phyloP scores from a whole-genome alignment of 73 alveolate species.

The Paramecium tetraurelia region DNA sequence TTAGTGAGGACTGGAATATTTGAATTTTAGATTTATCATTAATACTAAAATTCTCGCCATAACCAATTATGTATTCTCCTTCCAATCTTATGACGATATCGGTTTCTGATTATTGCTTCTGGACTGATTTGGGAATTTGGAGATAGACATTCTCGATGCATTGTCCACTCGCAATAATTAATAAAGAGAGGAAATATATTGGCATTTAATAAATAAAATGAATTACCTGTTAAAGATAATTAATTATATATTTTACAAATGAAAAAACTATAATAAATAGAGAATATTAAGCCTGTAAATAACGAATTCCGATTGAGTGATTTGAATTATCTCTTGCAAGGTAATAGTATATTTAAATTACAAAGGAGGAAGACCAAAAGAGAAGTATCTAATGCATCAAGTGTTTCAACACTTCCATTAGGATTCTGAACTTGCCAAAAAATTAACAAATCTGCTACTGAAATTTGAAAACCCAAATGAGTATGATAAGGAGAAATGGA shows the following conservation, averaged over 20 bases:
- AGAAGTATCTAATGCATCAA: neutral
- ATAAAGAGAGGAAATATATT: neutral
- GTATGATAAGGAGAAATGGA: neutral
- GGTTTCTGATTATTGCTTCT: neutral
- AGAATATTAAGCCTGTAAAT: neutral
- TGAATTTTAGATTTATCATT: neutral
- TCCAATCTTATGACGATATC: neutral
- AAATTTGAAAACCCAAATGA: slow-evolving; percentile 26
- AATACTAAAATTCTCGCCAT: neutral
- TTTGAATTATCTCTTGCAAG: neutral
- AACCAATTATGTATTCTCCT: slow-evolving; percentile 3
- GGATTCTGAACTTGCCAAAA: neutral
- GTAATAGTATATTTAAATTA: neutral
- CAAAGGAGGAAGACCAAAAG: neutral
- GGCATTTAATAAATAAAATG: neutral
- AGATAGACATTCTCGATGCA: neutral
- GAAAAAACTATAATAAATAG: neutral
- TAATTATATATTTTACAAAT: neutral
- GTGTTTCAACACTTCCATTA: neutral
- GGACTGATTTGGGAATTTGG: neutral
- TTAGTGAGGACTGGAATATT: neutral
- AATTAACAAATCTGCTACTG: neutral
- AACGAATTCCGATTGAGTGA: neutral
- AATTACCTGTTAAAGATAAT: neutral
- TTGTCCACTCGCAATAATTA: neutral